These are phyloP conservation scores for Fragaria vesca DNA, from an alignment of 306 rosid species.

Conservation along the genomic window DNA sequence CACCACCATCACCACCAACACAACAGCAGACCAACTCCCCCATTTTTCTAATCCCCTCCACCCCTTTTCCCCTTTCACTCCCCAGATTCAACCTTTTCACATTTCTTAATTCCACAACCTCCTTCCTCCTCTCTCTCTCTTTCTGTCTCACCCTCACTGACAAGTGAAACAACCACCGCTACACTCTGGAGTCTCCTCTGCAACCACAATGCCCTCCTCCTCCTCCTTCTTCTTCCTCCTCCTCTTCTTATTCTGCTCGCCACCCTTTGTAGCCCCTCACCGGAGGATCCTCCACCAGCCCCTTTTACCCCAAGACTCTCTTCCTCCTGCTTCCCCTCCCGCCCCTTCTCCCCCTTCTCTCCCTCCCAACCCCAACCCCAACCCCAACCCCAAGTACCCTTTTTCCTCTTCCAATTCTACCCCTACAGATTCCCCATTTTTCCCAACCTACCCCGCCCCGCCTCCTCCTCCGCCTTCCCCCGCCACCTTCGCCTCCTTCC, in stretches of 20 bases:
- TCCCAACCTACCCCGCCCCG: conserved; percentile 63
- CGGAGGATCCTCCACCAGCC: conserved; percentile 81
- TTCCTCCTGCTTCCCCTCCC: conserved; percentile 49
- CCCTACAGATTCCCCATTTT: conserved; percentile 62
- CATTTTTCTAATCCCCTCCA: conserved; percentile 4
- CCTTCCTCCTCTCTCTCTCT: too few species aligned
- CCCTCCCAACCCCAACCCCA: conserved; percentile 54
- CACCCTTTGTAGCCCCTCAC: conserved; percentile 3
- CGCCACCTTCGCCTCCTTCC: conserved; percentile 67
- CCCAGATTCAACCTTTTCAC: conserved; percentile 20
- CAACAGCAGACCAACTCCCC: conserved; percentile 28
- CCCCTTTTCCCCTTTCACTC: conserved; percentile 26
- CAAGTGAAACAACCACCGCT: not conserved
- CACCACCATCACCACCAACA: conserved; percentile 20
- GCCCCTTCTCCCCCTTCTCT: conserved; percentile 38
- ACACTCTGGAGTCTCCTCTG: conserved; percentile 20
- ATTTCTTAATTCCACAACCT: not conserved
- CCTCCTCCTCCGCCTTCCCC: conserved; percentile 79
- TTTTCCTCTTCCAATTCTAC: conserved; percentile 49
- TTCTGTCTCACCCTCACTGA: conserved; percentile 1
- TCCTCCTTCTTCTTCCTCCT: conserved; percentile 20
- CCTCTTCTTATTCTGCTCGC: conserved; percentile 3
- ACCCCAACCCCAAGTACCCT: conserved; percentile 63
- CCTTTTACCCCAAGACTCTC: conserved; percentile 26
- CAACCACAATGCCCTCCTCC: conserved; percentile 45